Evolutionary conservation across 805 yeast genomes (phyloP).

Genomic region (Candida ascalaphidarum): DNA sequence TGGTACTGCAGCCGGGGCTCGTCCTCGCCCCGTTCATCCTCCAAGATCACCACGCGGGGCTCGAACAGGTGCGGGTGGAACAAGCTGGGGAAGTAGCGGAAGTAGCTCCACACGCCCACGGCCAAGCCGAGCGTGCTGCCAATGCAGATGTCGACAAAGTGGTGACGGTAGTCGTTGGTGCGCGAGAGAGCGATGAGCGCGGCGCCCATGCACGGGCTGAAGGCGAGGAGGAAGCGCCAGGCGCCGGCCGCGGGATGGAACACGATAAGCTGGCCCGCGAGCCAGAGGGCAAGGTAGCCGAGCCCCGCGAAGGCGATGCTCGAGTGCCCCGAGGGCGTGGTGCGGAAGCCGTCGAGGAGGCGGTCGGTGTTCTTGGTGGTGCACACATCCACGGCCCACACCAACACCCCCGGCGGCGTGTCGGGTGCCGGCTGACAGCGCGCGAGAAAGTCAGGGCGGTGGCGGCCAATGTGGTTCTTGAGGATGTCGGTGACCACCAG

Average conservation of each 20-base stretch:
- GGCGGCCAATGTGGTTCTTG: slow-evolving; percentile 82
- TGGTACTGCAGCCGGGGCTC: no score
- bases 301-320: slow-evolving; percentile 63
- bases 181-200: slow-evolving; percentile 73
- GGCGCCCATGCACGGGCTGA: slow-evolving; percentile 61
- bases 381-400: slow-evolving; percentile 57
- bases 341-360: slow-evolving; percentile 66
- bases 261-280: slow-evolving; percentile 52
- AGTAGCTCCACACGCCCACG: slow-evolving; percentile 52
- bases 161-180: slow-evolving; percentile 91
- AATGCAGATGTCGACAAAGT: slow-evolving; percentile 71
- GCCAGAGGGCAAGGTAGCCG: slow-evolving; percentile 55
- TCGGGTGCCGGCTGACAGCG: slow-evolving; percentile 65
- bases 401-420: slow-evolving; percentile 47
- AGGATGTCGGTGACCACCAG: slow-evolving; percentile 61
- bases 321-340: slow-evolving; percentile 80
- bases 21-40: slow-evolving; percentile 5
- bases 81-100: slow-evolving; percentile 42
- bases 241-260: slow-evolving; percentile 44
- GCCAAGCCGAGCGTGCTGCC: slow-evolving; percentile 63
- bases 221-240: slow-evolving; percentile 51
- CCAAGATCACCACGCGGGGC: slow-evolving; percentile 23
- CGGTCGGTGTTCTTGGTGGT: slow-evolving; percentile 38
- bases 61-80: slow-evolving; percentile 24
- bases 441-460: slow-evolving; percentile 86